Evolutionary conservation across 805 yeast species (phyloP).

Genomic region (Candida jianshihensis): DNA sequence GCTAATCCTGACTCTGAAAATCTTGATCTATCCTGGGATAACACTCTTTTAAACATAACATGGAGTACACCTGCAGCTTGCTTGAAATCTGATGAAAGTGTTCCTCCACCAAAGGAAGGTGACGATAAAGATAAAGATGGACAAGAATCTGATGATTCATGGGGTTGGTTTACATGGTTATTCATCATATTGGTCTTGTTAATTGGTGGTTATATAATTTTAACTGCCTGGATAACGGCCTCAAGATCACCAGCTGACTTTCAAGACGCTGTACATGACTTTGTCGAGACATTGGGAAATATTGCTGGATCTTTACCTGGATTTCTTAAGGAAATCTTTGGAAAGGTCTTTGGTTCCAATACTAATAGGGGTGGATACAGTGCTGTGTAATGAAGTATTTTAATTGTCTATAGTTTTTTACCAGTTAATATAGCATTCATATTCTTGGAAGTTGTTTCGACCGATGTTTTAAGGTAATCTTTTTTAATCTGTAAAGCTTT

Average conservation of each 20-base stretch:
- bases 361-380: slow-evolving; percentile 82
- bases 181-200: slow-evolving; percentile 67
- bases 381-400: slow-evolving; percentile 52
- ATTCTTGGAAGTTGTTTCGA: slow-evolving; percentile 63
- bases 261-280: slow-evolving; percentile 66
- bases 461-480: slow-evolving; percentile 66
- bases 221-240: slow-evolving; percentile 71
- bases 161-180: slow-evolving; percentile 82
- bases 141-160: slow-evolving; percentile 30
- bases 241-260: slow-evolving; percentile 61
- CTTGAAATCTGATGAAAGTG: slow-evolving; percentile 23
- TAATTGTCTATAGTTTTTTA: slow-evolving; percentile 6
- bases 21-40: slow-evolving; percentile 19
- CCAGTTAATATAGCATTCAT: slow-evolving; percentile 39
- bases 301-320: slow-evolving; percentile 54
- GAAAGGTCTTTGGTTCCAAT: slow-evolving; percentile 53
- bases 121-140: slow-evolving; percentile 24
- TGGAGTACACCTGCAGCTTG: slow-evolving; percentile 40
- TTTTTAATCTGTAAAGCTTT: slow-evolving; percentile 60
- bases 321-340: slow-evolving; percentile 59
- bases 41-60: slow-evolving; percentile 21
- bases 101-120: slow-evolving; percentile 19
- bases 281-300: slow-evolving; percentile 59
- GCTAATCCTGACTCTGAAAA: slow-evolving; percentile 29
- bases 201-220: slow-evolving; percentile 64